Conservation (phyloP, 2,329 filamentous ascomycete genomes). For the Aspergillus arachidicola region DNA sequence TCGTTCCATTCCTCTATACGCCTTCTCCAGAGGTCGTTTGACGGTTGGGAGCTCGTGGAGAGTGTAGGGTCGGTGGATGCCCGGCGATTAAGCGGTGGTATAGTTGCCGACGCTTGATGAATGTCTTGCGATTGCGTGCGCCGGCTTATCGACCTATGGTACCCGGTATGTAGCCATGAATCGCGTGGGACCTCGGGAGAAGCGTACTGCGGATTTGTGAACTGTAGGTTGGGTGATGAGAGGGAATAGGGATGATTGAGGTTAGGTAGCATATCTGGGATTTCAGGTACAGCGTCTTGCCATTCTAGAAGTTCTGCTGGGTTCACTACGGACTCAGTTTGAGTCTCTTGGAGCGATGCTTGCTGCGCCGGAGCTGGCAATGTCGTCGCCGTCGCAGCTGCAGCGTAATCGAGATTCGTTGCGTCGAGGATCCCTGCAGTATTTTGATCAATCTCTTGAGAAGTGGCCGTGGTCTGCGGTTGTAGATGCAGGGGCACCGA, state of each 20-base stretch:
- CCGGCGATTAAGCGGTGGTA: conserved; percentile 25
- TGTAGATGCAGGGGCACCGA: conserved; percentile 3
- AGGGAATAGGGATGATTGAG: conserved; percentile 33
- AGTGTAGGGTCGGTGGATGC: conserved; percentile 38
- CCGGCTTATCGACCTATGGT: conserved; percentile 16
- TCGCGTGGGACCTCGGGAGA: conserved; percentile 21
- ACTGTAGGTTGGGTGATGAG: conserved; percentile 38
- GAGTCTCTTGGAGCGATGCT: neutral
- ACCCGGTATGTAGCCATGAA: conserved; percentile 20
- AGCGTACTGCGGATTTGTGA: conserved; percentile 23
- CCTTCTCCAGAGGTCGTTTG: conserved; percentile 40
- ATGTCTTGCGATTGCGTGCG: conserved; percentile 24
- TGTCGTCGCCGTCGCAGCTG: neutral
- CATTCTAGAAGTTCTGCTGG: conserved; percentile 8
- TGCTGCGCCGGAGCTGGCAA: neutral
- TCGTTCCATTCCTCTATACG: conserved; percentile 45
- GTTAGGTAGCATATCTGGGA: conserved; percentile 14
- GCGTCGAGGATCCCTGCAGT: too few species aligned
- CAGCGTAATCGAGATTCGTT: neutral
- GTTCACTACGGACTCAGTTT: neutral
- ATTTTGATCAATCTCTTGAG: neutral
- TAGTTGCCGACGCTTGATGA: conserved; percentile 10
- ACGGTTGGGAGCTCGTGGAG: conserved; percentile 27
- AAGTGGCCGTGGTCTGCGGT: neutral
- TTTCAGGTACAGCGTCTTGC: conserved; percentile 16